Conservation (phyloP, 345 rosid species). For the Bretschneidera sinensis region DNA sequence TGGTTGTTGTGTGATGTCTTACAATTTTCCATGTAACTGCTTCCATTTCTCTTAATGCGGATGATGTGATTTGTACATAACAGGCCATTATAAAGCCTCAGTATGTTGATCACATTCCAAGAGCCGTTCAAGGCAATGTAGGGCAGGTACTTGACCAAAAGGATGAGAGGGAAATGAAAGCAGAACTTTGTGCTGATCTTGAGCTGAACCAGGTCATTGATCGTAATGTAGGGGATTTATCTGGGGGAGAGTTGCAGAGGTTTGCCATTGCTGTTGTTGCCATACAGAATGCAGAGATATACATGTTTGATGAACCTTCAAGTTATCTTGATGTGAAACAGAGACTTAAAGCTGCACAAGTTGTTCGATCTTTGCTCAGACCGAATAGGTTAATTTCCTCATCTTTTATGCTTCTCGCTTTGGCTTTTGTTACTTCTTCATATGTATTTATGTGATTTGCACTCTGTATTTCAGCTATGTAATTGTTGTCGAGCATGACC, state of each 20-base stretch:
- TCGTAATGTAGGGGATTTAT: constrained; percentile 82
- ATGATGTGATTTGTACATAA: constrained; percentile 6
- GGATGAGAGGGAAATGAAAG: constrained; percentile 77
- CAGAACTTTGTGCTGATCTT: constrained; percentile 71
- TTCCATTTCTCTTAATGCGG: neutral
- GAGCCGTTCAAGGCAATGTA: constrained; percentile 91
- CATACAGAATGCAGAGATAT: constrained; percentile 95
- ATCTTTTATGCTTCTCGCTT: neutral
- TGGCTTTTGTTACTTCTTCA: neutral
- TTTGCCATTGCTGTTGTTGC: constrained; percentile 97
- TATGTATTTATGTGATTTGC: neutral
- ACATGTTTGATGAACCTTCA: constrained; percentile 99
- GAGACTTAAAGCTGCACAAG: constrained; percentile 98
- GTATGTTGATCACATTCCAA: constrained; percentile 95
- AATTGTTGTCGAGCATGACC: constrained; percentile 99
- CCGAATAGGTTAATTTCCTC: constrained; percentile 58
- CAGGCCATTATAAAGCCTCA: constrained; percentile 99
- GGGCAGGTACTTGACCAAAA: constrained; percentile 93
- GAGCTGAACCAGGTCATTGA: constrained; percentile 93
- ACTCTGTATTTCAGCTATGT: constrained; percentile 66
- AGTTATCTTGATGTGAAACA: constrained; percentile 99
- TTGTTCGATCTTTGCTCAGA: constrained; percentile 79
- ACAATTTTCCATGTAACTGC: neutral
- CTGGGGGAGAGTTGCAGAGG: constrained; percentile 99
- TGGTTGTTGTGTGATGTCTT: neutral